These are phyloP conservation scores for Botryotinia globosa DNA, from an alignment of 2,329 filamentous ascomycete species.

Conservation along the genomic window DNA sequence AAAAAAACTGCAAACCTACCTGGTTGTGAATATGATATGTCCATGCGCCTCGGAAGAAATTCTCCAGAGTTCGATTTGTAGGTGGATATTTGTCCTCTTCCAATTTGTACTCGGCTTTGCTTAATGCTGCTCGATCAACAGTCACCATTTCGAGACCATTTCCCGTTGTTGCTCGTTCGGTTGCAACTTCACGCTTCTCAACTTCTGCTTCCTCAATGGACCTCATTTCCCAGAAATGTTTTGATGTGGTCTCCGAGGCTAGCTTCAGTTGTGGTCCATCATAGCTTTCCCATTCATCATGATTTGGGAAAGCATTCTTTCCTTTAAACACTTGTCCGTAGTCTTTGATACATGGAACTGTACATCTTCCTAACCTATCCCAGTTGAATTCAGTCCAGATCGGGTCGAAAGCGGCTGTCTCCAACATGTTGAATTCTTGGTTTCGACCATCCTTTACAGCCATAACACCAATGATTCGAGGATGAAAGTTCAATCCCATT, in stretches of 20 bases:
- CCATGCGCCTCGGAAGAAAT: constrained; percentile 56
- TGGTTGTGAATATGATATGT: constrained; percentile 58
- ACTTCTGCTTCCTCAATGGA: constrained; percentile 23
- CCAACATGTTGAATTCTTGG: constrained; percentile 54
- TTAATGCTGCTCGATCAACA: constrained; percentile 32
- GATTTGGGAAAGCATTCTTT: constrained; percentile 43
- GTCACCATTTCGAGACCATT: constrained; percentile 18
- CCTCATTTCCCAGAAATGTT: constrained; percentile 33
- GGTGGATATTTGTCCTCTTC: constrained; percentile 52
- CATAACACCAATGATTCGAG: constrained; percentile 53
- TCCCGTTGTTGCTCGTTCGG: constrained; percentile 15
- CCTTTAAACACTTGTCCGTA: constrained; percentile 53
- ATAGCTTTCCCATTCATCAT: constrained; percentile 54
- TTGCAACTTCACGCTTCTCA: constrained; percentile 25
- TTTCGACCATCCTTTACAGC: constrained; percentile 54
- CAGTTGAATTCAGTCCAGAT: constrained; percentile 58
- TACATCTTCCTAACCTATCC: constrained; percentile 50
- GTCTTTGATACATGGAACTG: constrained; percentile 53
- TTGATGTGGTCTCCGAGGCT: constrained; percentile 27
- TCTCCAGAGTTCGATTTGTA: constrained; percentile 54
- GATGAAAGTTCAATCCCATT: constrained; percentile 58
- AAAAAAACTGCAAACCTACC: constrained; percentile 39
- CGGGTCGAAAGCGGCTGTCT: constrained; percentile 55
- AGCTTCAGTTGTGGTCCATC: constrained; percentile 44
- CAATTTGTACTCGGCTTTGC: constrained; percentile 45